A percentile compares a stretch with the other conserved stretches of the same genome.
Evolutionary conservation across 352 stramenopile species (phyloP).

Genomic region (Phytopythium sindhum): DNA sequence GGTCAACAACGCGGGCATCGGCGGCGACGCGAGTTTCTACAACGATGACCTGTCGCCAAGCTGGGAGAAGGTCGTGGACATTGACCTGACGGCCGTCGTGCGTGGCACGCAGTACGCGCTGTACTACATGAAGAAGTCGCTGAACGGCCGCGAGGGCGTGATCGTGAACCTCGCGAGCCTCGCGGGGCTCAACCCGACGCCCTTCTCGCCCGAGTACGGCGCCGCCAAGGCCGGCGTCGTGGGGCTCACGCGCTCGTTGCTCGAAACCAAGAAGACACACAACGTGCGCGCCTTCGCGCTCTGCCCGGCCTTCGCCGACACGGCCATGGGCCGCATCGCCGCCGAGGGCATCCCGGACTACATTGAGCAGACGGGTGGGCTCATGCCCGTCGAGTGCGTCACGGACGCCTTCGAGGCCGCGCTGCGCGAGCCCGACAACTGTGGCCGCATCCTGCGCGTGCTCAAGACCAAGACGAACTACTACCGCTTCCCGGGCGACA

Average conservation of each 20-base stretch:
- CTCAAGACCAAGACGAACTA: slow-evolving; percentile 24
- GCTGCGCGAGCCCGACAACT: slow-evolving; percentile 33
- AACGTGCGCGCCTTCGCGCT: slow-evolving; percentile 48
- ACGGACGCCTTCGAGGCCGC: slow-evolving; percentile 34
- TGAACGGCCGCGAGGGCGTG: slow-evolving; percentile 36
- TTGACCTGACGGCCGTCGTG: slow-evolving; percentile 46
- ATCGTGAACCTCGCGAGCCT: slow-evolving; percentile 51
- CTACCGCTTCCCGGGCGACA: slow-evolving; percentile 46
- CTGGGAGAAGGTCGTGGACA: slow-evolving; percentile 46
- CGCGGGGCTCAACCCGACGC: slow-evolving; percentile 34
- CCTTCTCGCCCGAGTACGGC: slow-evolving; percentile 45
- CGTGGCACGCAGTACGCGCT: slow-evolving; percentile 48
- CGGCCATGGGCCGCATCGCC: slow-evolving; percentile 38
- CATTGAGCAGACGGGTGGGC: slow-evolving; percentile 22
- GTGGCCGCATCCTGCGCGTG: slow-evolving; percentile 35
- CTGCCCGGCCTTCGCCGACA: slow-evolving; percentile 46
- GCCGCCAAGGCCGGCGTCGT: slow-evolving; percentile 53
- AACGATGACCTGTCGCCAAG: slow-evolving; percentile 23
- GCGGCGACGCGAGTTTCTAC: slow-evolving; percentile 49
- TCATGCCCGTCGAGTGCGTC: slow-evolving; percentile 28
- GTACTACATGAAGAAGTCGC: slow-evolving; percentile 30
- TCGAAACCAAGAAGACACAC: slow-evolving; percentile 29
- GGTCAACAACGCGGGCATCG: slow-evolving; percentile 83
- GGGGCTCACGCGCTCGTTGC: slow-evolving; percentile 45
- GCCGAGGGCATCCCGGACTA: slow-evolving; percentile 22